Conservation (phyloP, 78 protist genomes). For the Polysphondylium violaceum region DNA sequence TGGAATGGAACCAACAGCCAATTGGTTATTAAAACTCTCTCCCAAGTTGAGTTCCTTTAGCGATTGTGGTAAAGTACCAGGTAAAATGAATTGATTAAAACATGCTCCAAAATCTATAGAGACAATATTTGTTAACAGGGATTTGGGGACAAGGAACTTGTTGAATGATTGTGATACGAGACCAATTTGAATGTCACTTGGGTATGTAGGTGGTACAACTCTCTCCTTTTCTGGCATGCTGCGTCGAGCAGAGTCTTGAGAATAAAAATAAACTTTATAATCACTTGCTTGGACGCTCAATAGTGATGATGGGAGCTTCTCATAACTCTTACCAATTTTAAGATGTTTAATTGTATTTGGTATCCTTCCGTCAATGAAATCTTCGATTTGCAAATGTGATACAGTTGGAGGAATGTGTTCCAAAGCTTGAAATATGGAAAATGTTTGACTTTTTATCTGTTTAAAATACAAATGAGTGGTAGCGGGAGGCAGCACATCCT, state of each 20-base stretch:
- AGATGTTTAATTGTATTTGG: no score
- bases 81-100: background rate
- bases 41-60: background rate
- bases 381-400: no score
- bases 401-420: background rate
- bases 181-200: background rate
- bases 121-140: conserved; percentile 1
- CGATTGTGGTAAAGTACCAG: background rate
- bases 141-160: background rate
- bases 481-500: background rate
- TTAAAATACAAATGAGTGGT: no score
- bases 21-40: background rate
- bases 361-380: no score
- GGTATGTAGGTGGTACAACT: background rate
- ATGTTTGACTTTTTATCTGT: background rate
- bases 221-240: no score
- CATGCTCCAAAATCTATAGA: background rate
- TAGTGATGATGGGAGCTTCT: background rate
- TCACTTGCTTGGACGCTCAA: no score
- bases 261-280: no score
- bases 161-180: conserved; percentile 7
- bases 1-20: conserved; percentile 10
- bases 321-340: no score
- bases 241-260: no score
- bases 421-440: background rate